These are phyloP conservation scores for Tricholoma terreum DNA, from an alignment of 768 basidiomycete genomes.

Conservation along the genomic window DNA sequence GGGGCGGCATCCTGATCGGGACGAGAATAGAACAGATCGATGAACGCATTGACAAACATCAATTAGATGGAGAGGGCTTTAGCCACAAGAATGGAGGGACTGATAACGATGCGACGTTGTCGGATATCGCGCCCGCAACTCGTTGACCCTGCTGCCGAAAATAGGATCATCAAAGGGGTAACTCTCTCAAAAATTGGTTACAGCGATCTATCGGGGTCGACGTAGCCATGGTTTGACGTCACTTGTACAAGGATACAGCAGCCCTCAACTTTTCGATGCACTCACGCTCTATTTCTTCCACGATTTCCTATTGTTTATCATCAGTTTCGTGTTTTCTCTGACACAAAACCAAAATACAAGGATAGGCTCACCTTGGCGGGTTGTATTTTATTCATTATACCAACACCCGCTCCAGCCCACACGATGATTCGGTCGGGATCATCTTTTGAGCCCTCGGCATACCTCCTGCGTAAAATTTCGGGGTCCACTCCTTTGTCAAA, in stretches of 20 bases:
- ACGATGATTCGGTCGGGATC: constrained; percentile 53
- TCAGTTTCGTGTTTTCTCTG: background rate
- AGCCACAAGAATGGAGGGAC: too few relatives aligned
- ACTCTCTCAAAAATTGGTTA: background rate
- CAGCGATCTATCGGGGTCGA: background rate
- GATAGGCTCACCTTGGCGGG: constrained; percentile 35
- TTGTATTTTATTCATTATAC: constrained; percentile 43
- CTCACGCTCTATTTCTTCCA: constrained; percentile 49
- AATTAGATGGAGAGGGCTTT: too few relatives aligned
- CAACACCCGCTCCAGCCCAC: constrained; percentile 71
- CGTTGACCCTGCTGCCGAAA: too few relatives aligned
- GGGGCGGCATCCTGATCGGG: too few relatives aligned
- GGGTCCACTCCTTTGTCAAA: constrained; percentile 47
- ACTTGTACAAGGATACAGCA: constrained; percentile 18
- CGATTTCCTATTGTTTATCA: constrained; percentile 41
- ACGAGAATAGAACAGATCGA: too few relatives aligned
- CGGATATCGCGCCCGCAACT: too few relatives aligned
- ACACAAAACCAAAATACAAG: background rate
- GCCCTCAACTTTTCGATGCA: constrained; percentile 34
- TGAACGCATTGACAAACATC: too few relatives aligned
- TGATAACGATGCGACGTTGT: too few relatives aligned
- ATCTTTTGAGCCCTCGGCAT: constrained; percentile 41
- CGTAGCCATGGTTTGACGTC: background rate
- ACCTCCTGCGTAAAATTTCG: constrained; percentile 40
- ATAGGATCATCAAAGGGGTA: background rate